Base-by-base conservation (phyloP, 225 moss, liverwort and hornwort species). In the Physcomitrium patens region DNA sequence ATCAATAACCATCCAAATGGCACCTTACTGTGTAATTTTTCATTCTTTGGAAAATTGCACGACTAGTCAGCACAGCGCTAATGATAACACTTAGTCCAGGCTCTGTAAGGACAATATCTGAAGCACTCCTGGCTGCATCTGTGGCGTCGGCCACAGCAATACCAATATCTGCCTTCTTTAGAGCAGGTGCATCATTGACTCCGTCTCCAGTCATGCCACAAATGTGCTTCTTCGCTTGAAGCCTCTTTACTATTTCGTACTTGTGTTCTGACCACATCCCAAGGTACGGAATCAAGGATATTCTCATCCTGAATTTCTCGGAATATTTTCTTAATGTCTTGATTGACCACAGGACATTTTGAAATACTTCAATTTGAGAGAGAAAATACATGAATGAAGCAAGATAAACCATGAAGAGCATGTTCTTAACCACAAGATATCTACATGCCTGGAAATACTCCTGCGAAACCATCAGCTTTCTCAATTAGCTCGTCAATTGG, bases 201-300 rank as follows among this genome's bases (percentile, higher is more conserved):
- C 91, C 91, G 59, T 92, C 91, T n/a, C 91, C 89, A 6, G 91
- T 92, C 91, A 92, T 92, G 20, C 91, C 91, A 51, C 85, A 85
- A 52, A 92, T 81, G 67, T 92, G 91, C 31, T 81, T 84, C 70
- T 78, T 78, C 20, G 71, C 86, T 60, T 89, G 91, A 46, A 92
- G 74, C 48, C 73, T 79, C 71, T 83, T 85, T 49, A 92, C 91
- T 42, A 92, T 92, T 75, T 89, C 89, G 69, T 92, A 92, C 69
- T 92, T 92, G 64, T 92, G 91, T 78, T 92, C 91, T 86, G 76
- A 50, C 23, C 70, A 73, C 55, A 31, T 70, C 71, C 28, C 71
- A 65, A 48, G 18, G 49, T 41, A 64, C 37, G 47, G 24, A 41
- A 37, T 37, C 31, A 37, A 37, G 31, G 31, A 37, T 37, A 37